Evolutionary conservation across 2,329 filamentous ascomycete genomes (phyloP).

Genomic region (Neopestalotiopsis sp.): DNA sequence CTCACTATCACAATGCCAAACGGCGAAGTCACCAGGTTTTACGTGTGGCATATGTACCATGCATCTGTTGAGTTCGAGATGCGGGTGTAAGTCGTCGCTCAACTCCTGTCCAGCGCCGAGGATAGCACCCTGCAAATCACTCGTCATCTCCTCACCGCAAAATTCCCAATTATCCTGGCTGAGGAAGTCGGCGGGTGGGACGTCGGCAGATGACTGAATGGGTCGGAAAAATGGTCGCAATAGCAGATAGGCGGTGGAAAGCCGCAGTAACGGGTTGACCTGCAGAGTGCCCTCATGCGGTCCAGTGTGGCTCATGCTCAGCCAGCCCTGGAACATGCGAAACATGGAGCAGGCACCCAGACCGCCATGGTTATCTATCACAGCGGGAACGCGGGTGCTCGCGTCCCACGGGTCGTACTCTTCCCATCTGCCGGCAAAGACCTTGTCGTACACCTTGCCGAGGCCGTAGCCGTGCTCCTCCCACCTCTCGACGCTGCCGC

Average conservation of each 20-base stretch:
- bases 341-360: conserved; percentile 85
- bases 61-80: conserved; percentile 68
- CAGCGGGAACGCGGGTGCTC: conserved; percentile 68
- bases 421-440: conserved; percentile 81
- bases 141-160: conserved; percentile 52
- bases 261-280: conserved; percentile 78
- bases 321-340: conserved; percentile 89
- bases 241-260: conserved; percentile 80
- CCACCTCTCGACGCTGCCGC: conserved; percentile 79
- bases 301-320: conserved; percentile 75
- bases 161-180: conserved; percentile 67
- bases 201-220: conserved; percentile 43
- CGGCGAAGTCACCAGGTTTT: conserved; percentile 76
- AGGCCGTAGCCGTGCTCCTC: conserved; percentile 71
- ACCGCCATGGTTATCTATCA: conserved; percentile 79
- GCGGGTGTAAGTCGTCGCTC: conserved; percentile 68
- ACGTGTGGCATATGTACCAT: conserved; percentile 77
- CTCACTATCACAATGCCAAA: conserved; percentile 81
- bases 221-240: conserved; percentile 83
- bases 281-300: conserved; percentile 81
- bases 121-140: conserved; percentile 71
- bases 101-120: conserved; percentile 75
- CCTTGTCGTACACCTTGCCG: conserved; percentile 72
- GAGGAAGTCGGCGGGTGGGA: conserved; percentile 50
- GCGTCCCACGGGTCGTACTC: conserved; percentile 84